phyloP scores from a whole-genome alignment of 2,329 filamentous ascomycete species.

The Colletotrichum higginsianum region DNA sequence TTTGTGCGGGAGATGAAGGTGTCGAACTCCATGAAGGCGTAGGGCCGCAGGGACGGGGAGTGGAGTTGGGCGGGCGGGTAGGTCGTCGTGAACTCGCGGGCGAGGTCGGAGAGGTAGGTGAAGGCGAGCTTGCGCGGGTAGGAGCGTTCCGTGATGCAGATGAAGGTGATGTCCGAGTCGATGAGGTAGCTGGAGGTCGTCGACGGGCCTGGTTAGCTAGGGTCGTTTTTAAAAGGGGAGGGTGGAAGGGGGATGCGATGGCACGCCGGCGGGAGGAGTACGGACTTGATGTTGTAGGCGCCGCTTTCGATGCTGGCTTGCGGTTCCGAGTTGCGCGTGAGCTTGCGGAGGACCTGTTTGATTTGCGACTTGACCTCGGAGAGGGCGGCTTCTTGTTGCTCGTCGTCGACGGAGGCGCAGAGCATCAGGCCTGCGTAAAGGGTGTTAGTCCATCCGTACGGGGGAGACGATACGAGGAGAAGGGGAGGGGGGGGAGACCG shows the following conservation, averaged over 20 bases:
- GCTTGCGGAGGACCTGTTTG: conserved; percentile 89
- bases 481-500: conserved; percentile 13
- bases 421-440: conserved; percentile 84
- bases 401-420: conserved; percentile 94
- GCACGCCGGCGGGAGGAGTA: conserved; percentile 23
- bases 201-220: not conserved
- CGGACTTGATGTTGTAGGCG: conserved; percentile 87
- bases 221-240: not conserved
- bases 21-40: conserved; percentile 98
- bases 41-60: conserved; percentile 83
- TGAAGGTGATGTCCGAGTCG: conserved; percentile 85
- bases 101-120: conserved; percentile 95
- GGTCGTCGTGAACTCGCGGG: conserved; percentile 89
- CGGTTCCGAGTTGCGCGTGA: conserved; percentile 89
- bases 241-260: not conserved
- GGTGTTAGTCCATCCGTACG: conserved; percentile 41
- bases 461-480: not conserved
- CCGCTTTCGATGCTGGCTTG: conserved; percentile 94
- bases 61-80: conserved; percentile 83
- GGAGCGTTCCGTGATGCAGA: conserved; percentile 92
- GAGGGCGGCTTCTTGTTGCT: conserved; percentile 83
- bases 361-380: conserved; percentile 91
- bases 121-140: conserved; percentile 99
- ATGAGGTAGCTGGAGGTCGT: conserved; percentile 80
- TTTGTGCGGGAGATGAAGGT: conserved; percentile 95